Conservation (phyloP, 371 early-diverging fungal genomes). For the Mortierella sp. region DNA sequence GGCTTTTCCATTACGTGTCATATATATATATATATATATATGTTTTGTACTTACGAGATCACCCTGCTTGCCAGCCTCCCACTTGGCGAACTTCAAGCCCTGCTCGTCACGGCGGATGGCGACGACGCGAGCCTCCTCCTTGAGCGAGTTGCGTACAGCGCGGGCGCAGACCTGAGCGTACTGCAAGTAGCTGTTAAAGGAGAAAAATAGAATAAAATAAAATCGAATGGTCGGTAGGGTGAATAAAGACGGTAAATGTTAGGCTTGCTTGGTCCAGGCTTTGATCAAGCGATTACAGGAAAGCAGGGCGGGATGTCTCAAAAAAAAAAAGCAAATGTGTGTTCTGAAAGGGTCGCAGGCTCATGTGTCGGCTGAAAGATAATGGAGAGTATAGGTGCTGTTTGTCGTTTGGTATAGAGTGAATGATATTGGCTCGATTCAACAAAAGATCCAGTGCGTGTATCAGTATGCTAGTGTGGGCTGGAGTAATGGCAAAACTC, state of each 20-base stretch:
- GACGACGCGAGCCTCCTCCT: conserved; percentile 77
- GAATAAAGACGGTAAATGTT: not conserved
- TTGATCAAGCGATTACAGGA: not conserved
- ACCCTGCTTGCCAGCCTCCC: conserved; percentile 85
- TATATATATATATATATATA: not conserved
- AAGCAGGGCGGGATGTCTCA: not conserved
- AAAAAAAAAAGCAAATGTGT: too few species aligned
- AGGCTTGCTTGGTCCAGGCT: not conserved
- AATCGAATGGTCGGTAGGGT: not conserved
- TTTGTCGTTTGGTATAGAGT: too few species aligned
- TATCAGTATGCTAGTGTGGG: too few species aligned
- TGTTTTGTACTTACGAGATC: conserved; percentile 63
- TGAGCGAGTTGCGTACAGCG: conserved; percentile 87
- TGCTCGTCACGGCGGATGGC: conserved; percentile 84
- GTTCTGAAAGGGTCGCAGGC: too few species aligned
- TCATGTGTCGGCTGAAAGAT: too few species aligned
- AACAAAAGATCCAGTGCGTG: too few species aligned
- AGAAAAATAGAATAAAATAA: not conserved
- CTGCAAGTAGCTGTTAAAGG: conserved; percentile 82
- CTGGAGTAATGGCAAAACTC: not conserved
- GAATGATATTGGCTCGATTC: too few species aligned
- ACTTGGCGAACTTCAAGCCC: conserved; percentile 82
- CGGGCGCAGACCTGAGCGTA: conserved; percentile 89
- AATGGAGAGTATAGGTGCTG: too few species aligned
- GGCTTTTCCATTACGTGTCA: too few species aligned